These are phyloP conservation scores for Mycena floridula DNA, from an alignment of 768 basidiomycete species.

Conservation along the genomic window DNA sequence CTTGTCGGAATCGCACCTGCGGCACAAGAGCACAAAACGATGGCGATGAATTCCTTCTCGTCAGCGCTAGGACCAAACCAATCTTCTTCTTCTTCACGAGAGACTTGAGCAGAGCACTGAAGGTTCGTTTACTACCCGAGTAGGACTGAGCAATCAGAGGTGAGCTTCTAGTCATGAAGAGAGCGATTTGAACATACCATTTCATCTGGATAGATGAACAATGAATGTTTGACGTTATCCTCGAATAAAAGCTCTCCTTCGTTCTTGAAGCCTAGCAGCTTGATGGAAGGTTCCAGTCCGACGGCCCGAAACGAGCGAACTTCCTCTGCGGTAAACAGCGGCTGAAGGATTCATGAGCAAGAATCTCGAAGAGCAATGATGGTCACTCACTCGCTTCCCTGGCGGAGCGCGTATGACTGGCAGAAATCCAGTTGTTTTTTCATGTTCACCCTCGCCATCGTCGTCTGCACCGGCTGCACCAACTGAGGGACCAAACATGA, in stretches of 20 bases:
- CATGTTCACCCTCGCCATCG: constrained; percentile 33
- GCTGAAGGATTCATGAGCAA: constrained; percentile 32
- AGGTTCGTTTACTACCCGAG: constrained; percentile 89
- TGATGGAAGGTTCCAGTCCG: constrained; percentile 80
- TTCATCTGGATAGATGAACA: constrained; percentile 92
- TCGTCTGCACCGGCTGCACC: constrained; percentile 31
- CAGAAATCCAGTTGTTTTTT: constrained; percentile 19
- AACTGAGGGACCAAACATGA: constrained; percentile 40
- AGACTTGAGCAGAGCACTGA: constrained; percentile 78
- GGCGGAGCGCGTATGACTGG: too few relatives aligned
- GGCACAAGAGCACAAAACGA: constrained; percentile 82
- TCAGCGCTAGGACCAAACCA: constrained; percentile 67
- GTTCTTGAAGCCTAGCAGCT: constrained; percentile 89
- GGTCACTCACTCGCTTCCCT: constrained; percentile 44
- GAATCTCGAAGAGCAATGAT: background rate
- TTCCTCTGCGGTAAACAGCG: constrained; percentile 83
- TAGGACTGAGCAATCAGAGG: constrained; percentile 42
- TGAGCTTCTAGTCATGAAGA: too few relatives aligned
- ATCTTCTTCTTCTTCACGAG: constrained; percentile 80
- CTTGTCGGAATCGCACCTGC: constrained; percentile 62
- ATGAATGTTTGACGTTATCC: constrained; percentile 88
- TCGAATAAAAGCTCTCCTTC: constrained; percentile 65
- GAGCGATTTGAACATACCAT: constrained; percentile 38
- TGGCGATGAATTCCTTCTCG: constrained; percentile 68
- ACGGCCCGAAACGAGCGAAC: constrained; percentile 77